These are phyloP conservation scores for Halenospora varia DNA, from an alignment of 495 filamentous ascomycete species.

Conservation along the genomic window DNA sequence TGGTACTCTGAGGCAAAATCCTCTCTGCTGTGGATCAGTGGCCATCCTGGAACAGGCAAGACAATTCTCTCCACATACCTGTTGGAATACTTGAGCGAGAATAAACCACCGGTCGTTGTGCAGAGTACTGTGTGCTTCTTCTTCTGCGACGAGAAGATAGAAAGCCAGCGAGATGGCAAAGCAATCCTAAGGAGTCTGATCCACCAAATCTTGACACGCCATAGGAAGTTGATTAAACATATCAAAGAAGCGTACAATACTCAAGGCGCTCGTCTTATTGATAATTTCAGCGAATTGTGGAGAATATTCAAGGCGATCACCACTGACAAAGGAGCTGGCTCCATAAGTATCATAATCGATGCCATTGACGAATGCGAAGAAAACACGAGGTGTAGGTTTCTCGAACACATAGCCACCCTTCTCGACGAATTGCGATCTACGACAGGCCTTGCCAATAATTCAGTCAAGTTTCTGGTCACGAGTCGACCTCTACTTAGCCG, in stretches of 20 bases:
- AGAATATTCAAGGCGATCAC: constrained; percentile 20
- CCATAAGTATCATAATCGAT: constrained; percentile 23
- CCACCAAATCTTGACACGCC: constrained; percentile 19
- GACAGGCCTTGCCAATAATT: background rate
- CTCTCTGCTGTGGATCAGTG: constrained; percentile 25
- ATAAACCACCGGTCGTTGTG: background rate
- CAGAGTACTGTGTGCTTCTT: constrained; percentile 19
- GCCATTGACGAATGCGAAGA: constrained; percentile 28
- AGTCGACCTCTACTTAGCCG: constrained; percentile 19
- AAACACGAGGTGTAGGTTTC: constrained; percentile 11
- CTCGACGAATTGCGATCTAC: background rate
- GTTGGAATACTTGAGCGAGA: constrained; percentile 6
- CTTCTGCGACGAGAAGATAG: constrained; percentile 27
- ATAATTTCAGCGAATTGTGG: constrained; percentile 24
- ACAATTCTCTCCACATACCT: constrained; percentile 17
- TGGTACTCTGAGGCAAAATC: constrained; percentile 13
- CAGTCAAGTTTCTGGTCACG: constrained; percentile 24
- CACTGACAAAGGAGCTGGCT: constrained; percentile 16
- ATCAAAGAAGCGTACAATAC: constrained; percentile 20
- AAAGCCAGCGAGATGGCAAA: constrained; percentile 20
- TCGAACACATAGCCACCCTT: constrained; percentile 12
- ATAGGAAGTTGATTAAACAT: constrained; percentile 13
- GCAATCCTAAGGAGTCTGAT: constrained; percentile 22
- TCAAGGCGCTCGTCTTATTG: constrained; percentile 13
- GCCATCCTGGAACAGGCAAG: constrained; percentile 26